Percentiles rank a stretch among this genome's conserved stretches.
Evolutionary conservation across 2,329 filamentous ascomycete species (phyloP).

Genomic region (Beauveria asiatica): DNA sequence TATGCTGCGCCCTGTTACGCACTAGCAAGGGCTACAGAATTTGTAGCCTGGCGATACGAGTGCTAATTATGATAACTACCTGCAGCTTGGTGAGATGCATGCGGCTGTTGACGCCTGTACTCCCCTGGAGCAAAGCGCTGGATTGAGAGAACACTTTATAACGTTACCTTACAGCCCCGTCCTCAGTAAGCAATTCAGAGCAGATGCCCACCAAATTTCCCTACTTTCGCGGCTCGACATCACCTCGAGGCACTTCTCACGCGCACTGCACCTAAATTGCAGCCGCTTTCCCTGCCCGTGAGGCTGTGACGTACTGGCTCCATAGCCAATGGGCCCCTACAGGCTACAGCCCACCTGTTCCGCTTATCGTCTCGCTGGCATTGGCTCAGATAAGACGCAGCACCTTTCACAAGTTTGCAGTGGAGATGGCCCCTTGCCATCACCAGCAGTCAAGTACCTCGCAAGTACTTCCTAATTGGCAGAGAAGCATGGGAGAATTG

Average conservation of each 20-base stretch:
- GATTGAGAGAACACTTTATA: no score
- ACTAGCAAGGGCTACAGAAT: not conserved
- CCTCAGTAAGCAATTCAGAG: not conserved
- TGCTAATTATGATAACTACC: no score
- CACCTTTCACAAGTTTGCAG: not conserved
- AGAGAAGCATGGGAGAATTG: not conserved
- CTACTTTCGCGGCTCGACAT: not conserved
- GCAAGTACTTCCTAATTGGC: not conserved
- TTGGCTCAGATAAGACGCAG: not conserved
- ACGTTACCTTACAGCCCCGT: not conserved
- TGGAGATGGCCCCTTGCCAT: not conserved
- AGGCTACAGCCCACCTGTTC: not conserved
- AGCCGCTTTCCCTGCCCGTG: not conserved
- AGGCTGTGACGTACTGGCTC: not conserved
- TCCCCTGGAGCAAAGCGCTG: not conserved
- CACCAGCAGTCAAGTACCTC: not conserved
- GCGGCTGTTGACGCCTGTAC: not conserved
- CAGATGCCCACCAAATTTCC: not conserved
- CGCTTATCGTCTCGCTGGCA: not conserved
- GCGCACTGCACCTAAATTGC: not conserved
- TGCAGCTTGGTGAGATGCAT: not conserved
- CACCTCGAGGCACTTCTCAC: not conserved
- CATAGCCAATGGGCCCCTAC: not conserved
- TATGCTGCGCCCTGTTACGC: not conserved
- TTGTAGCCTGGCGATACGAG: not conserved